Percentiles rank a stretch among this genome's conserved stretches.
Conservation (phyloP, 148 eudicot species). For the Pouteria glomerata region DNA sequence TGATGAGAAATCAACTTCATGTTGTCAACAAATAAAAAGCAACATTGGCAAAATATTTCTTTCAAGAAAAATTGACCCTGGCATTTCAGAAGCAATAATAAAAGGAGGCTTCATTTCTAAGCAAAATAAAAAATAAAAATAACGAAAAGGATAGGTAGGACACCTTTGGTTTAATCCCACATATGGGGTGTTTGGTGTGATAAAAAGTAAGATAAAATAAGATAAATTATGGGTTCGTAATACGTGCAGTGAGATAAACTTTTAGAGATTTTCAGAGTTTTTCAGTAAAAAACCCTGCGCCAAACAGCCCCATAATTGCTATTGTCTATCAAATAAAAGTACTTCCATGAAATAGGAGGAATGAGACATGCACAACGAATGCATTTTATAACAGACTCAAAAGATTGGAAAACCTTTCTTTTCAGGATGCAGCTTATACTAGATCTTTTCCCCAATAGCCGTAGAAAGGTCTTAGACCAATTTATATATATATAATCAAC, state of each 20-base stretch:
- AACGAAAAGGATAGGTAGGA: not conserved
- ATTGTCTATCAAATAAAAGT: not conserved
- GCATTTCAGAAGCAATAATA: not conserved
- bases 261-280: no score
- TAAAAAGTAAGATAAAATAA: no score
- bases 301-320: not conserved
- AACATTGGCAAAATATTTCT: no score
- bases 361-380: not conserved
- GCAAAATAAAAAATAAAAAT: constrained; percentile 10
- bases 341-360: not conserved
- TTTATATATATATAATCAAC: no score
- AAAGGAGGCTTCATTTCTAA: not conserved
- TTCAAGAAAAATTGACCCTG: no score
- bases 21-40: not conserved
- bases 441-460: not conserved
- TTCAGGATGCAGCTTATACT: not conserved
- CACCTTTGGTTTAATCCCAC: not conserved
- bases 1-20: not conserved
- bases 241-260: no score
- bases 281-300: no score
- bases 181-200: no score
- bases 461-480: not conserved
- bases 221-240: no score
- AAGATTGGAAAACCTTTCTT: not conserved
- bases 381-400: not conserved